Percentiles rank a stretch among this genome's conserved stretches.
These are phyloP conservation scores for Colletotrichum sojae DNA, from an alignment of 2,329 filamentous ascomycete genomes.

Conservation along the genomic window DNA sequence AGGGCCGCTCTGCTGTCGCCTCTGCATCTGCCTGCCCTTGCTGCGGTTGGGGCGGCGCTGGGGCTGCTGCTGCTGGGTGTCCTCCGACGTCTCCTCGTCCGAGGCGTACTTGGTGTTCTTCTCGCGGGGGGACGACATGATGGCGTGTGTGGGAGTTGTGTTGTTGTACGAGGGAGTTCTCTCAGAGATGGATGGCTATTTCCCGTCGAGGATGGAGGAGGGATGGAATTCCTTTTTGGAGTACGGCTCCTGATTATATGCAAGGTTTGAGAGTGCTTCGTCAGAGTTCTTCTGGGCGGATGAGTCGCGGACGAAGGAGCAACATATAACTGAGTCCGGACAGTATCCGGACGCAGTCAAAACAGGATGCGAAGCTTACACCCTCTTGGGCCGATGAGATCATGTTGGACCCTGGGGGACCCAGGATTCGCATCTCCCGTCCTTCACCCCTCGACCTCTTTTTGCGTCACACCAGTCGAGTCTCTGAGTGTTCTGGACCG, in stretches of 20 bases:
- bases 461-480: conserved; percentile 38
- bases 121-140: conserved; percentile 50
- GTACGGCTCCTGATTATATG: conserved; percentile 13
- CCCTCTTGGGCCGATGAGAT: conserved; percentile 41
- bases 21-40: conserved; percentile 46
- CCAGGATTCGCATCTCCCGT: conserved; percentile 23
- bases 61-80: conserved; percentile 48
- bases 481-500: conserved; percentile 39
- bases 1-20: conserved; percentile 44
- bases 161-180: conserved; percentile 38
- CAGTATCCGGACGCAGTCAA: conserved; percentile 32
- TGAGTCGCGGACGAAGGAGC: conserved; percentile 32
- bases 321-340: conserved; percentile 42
- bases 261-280: conserved; percentile 25
- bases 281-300: neutral
- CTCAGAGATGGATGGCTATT: conserved; percentile 21
- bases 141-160: conserved; percentile 20
- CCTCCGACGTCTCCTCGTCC: conserved; percentile 50
- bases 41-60: conserved; percentile 42
- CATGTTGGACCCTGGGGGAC: conserved; percentile 43
- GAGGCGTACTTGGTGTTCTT: conserved; percentile 54
- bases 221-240: conserved; percentile 4
- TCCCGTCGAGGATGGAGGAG: conserved; percentile 6
- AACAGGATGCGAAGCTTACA: conserved; percentile 42
- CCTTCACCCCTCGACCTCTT: conserved; percentile 21